Base-by-base conservation (phyloP, 305 asterid genomes). In the Fraxinus angustifolia region DNA sequence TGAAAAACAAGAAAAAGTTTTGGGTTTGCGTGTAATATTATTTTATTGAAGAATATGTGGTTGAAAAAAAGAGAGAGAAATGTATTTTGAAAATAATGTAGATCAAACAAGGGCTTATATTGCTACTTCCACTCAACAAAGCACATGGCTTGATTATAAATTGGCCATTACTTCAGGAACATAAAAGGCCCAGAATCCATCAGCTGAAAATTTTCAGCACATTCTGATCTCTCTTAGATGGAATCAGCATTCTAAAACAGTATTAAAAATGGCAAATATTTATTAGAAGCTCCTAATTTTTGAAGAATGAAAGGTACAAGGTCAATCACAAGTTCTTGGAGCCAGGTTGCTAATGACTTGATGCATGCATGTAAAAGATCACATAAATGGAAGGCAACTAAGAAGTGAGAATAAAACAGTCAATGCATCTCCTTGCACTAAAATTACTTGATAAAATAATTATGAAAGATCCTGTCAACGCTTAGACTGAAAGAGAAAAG, bases 401-500 rank as follows among this genome's bases (percentile, higher is more conserved):
- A 58, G 62, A n/a, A 53, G 10, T 53, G 23, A 53, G 62, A 56
- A 56, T 60, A 19, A 7, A 53, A 19, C 70, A 19, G 30, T 60
- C 11, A 60, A 21, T 60, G 11, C 31, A 60, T 28, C 70, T 21
- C 30, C 70, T 60, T 8, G 70, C 70, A 19, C 28, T 19, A 60
- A 19, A 60, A 60, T 17, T 21, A 60, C 62, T n/a, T 19, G 30
- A 60, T 60, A 60, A 19, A 60, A 60, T 60, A 19, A 60, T 2
- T 60, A 60, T 8, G 4, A 21, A n/a, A 7, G 70, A 21, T 60
- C 70, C 14, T 19, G 31, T 21, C 70, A 60, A 60, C 21, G 70
- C 79, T 53, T 19, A 31, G 48, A 40, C 82, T 58, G 50, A 62
- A 80, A 80, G 60, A 80, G 33, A 30, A 75, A 78, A 17, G 42